Base-by-base conservation (phyloP, 306 rosid species). In the Neltuma alba region DNA sequence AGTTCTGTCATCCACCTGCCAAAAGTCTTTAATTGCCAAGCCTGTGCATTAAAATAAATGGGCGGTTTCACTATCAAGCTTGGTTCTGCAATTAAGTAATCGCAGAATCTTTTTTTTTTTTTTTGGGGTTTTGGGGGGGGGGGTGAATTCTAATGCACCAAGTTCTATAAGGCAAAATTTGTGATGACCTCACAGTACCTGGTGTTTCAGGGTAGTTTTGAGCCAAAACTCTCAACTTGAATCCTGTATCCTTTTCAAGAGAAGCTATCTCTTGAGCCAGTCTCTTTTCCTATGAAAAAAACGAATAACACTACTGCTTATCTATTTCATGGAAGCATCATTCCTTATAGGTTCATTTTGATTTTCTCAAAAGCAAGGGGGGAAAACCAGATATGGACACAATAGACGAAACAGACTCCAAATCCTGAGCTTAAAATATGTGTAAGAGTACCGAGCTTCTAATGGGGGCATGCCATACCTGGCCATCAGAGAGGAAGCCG, bases 1-100 rank as follows among this genome's bases (percentile, higher is more conserved):
- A 78, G 99, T 95, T 83, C 93, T 91, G 76, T 95, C 99, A 91
- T 95, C 99, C 82, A 95, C 97, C 88, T 88, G 91, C 99, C 99
- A 95, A 76, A 89, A 95, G 71, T 91, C 98, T 79, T 88, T 95
- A 54, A 95, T 77, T 10, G 99, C 99, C 91, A 95, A 88, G 61
- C 99, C 99, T 94, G 85, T 74, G 30, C 67, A 27, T 16, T 25
- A 82, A 65, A 45, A 67, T 6, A 41, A 37, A 34, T 30, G 37
- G 48, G 25, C 42, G 16, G 41, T 47, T 74, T 72, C 77, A 58
- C 6, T 61, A 47, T 30, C 33, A 48, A 33, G 74, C 78, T 36
- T 27, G 61, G 36, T 14, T 41, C 28, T 61, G 58, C 37, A 82
- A n/a, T 40, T 7, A 76, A 23, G 54, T 20, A 58, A 57, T 74